phyloP scores from a whole-genome alignment of 352 stramenopile genomes.

The Phytophthora cryptogea region DNA sequence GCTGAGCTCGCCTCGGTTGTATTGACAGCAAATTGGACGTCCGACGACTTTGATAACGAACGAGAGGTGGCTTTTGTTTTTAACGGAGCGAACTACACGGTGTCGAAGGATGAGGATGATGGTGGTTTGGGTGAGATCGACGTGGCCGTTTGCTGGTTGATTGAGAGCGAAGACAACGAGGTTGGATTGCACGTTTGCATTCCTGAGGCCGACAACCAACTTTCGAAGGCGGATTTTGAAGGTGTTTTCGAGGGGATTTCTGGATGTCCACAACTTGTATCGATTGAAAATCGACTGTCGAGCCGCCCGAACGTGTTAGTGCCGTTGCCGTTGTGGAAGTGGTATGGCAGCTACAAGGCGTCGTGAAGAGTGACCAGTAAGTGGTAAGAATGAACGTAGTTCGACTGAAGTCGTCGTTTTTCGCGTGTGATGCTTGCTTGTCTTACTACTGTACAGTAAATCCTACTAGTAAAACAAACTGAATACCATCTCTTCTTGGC shows the following conservation, averaged over 20 bases:
- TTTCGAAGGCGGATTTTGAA: slow-evolving; percentile 12
- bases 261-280: slow-evolving; percentile 25
- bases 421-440: no score
- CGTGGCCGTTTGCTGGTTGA: slow-evolving; percentile 20
- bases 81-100: slow-evolving; percentile 18
- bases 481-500: no score
- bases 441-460: no score
- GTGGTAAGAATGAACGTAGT: no score
- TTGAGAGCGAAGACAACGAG: slow-evolving; percentile 21
- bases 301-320: slow-evolving; percentile 8
- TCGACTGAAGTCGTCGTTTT: no score
- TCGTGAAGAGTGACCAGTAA: not conserved
- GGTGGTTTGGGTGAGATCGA: slow-evolving; percentile 5
- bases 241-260: slow-evolving; percentile 20
- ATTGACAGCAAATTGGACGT: slow-evolving; percentile 23
- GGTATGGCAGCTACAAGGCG: slow-evolving; percentile 36
- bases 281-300: not conserved
- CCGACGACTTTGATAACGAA: slow-evolving; percentile 2
- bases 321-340: slow-evolving; percentile 36
- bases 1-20: slow-evolving; percentile 21
- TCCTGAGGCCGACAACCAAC: not conserved
- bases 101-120: slow-evolving; percentile 15
- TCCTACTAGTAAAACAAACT: no score
- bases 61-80: slow-evolving; percentile 18
- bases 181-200: slow-evolving; percentile 18